Percentiles rank a stretch among this genome's conserved stretches.
Conservation (phyloP, 345 rosid species). For the Iberis pinnata region DNA sequence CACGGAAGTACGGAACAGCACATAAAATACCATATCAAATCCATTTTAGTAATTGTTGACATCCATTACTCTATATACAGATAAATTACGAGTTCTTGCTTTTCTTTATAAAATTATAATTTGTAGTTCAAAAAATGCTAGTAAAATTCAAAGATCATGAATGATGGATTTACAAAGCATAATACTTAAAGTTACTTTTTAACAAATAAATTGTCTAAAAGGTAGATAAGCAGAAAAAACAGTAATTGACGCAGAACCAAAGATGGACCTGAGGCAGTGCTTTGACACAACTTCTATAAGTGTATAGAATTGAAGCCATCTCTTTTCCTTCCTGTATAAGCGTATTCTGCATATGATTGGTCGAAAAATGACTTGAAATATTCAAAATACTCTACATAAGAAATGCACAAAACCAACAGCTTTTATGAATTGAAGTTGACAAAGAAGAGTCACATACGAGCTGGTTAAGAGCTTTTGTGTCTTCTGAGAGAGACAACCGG, state of each 20-base stretch:
- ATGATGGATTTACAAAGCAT: neutral
- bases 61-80: neutral
- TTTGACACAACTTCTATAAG: slow-evolving; percentile 97
- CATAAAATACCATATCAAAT: neutral
- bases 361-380: neutral
- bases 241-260: neutral
- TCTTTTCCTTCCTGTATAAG: slow-evolving; percentile 95
- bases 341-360: slow-evolving; percentile 49
- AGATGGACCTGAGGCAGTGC: slow-evolving; percentile 88
- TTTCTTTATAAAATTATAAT: neutral
- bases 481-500: slow-evolving; percentile 88
- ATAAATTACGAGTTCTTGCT: neutral
- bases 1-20: slow-evolving; percentile 5
- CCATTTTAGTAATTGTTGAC: neutral
- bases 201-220: neutral
- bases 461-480: slow-evolving; percentile 96
- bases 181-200: neutral
- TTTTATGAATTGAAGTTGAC: no score
- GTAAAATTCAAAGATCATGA: neutral
- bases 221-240: neutral
- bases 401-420: slow-evolving; percentile 38
- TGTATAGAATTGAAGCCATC: slow-evolving; percentile 93
- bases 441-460: slow-evolving; percentile 71
- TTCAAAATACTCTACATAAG: slow-evolving; percentile 38
- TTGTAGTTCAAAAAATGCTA: neutral